Evolutionary conservation across 78 protist species (phyloP), one percentile per base, ranked within the genome.

Genomic region (Tieghemostelium lacteum): DNA sequence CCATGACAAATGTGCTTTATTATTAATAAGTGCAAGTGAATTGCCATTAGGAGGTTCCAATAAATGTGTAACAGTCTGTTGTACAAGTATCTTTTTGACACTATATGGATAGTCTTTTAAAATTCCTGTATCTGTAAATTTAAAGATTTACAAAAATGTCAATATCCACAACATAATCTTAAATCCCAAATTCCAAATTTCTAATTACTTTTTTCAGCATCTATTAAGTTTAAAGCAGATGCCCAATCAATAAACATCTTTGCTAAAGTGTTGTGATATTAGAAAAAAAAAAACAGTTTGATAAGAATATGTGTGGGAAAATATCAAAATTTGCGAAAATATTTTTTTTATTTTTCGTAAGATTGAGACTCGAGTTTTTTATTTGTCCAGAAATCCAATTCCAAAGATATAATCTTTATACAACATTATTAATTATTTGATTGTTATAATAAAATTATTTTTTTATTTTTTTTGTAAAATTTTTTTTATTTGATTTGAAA

Each of bases 181-280:
- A 19, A 19, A 20, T 57, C 17, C 4, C 4, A 19, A 20, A 4
- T 19, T 12, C 16, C 3, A 8, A 19, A 2, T 37, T 33, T 16
- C 4, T 39, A 65, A 39, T 29, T 78, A 78, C 88, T 78, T 50
- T 78, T 78, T 26, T 78, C 88, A 67, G 39, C n/a, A 55, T 70
- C 76, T 20, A 78, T 66, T 26, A 78, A 39, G 54, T 78, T 66
- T 1, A 78, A 19, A 19, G 71, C 37, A 16, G 75, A 64, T 55
- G 88, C 88, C 88, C 88, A 78, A 49, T 78, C 88, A 2, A 78
- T 40, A 55, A 78, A 78, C 88, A 78, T 78, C 22, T n/a, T 78
- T 40, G n/a, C n/a, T n/a, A n/a, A n/a, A n/a, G n/a, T n/a, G n/a
- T n/a, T n/a, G n/a, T n/a, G n/a, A n/a, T n/a, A n/a, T n/a, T n/a